These are phyloP conservation scores for Celoporthe dispersa DNA, from an alignment of 2,329 filamentous ascomycete genomes.

Conservation along the genomic window DNA sequence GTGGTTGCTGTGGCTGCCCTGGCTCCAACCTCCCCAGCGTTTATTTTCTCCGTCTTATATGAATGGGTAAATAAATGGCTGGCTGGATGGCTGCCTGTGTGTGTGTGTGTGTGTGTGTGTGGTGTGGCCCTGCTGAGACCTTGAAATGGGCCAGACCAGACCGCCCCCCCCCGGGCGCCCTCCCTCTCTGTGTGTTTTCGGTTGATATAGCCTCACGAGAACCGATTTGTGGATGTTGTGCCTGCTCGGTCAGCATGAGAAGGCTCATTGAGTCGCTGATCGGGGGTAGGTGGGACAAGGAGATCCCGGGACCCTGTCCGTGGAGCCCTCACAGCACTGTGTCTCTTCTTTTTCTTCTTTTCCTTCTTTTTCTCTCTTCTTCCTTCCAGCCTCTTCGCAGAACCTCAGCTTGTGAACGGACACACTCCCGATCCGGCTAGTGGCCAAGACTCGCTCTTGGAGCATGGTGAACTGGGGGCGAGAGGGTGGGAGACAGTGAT, in stretches of 20 bases:
- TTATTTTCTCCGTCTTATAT: not conserved
- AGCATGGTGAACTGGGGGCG: not conserved
- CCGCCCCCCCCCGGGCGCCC: no score
- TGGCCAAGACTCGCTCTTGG: not conserved
- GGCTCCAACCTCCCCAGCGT: not conserved
- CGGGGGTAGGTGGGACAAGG: not conserved
- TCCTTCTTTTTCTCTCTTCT: no score
- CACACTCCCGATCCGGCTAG: not conserved
- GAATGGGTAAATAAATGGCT: not conserved
- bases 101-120: no score
- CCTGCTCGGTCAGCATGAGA: not conserved
- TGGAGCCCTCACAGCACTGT: not conserved
- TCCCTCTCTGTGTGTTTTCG: not conserved
- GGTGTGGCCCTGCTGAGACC: no score
- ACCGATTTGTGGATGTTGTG: not conserved
- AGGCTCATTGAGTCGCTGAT: not conserved
- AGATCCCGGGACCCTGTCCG: not conserved
- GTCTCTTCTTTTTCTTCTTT: no score
- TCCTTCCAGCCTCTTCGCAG: no score
- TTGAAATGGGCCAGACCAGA: not conserved
- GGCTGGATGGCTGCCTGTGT: no score
- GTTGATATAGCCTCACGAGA: not conserved
- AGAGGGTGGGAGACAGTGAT: not conserved
- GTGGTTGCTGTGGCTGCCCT: conserved; percentile 1
- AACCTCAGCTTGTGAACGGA: no score